Percentiles rank a stretch among this genome's conserved stretches.
These are phyloP conservation scores for Suhomyces yuchorum DNA, from an alignment of 1,139 yeast species.

Conservation along the genomic window DNA sequence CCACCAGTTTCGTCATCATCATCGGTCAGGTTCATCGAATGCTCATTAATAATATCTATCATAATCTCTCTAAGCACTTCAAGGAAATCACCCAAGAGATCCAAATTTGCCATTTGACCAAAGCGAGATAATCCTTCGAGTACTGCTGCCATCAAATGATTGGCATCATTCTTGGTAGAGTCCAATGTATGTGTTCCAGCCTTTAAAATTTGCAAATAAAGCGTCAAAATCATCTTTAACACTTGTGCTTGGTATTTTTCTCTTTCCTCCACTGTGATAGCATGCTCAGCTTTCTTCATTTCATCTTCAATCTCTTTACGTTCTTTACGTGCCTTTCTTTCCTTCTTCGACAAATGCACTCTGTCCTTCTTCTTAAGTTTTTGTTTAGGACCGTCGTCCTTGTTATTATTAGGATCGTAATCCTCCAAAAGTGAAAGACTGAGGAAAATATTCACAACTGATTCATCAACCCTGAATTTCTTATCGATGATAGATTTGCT, in stretches of 20 bases:
- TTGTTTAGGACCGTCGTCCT: slow-evolving; percentile 37
- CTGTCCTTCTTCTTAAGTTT: slow-evolving; percentile 82
- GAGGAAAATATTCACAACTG: slow-evolving; percentile 72
- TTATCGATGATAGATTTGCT: slow-evolving; percentile 73
- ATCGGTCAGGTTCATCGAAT: slow-evolving; percentile 24
- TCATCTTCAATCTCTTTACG: slow-evolving; percentile 86
- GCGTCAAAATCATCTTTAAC: slow-evolving; percentile 65
- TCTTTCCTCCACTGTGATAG: slow-evolving; percentile 83
- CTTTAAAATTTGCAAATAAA: slow-evolving; percentile 78
- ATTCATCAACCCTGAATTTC: slow-evolving; percentile 79
- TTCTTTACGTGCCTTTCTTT: slow-evolving; percentile 84
- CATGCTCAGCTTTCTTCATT: slow-evolving; percentile 81
- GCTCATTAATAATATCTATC: slow-evolving; percentile 43
- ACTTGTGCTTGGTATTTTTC: slow-evolving; percentile 85
- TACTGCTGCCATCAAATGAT: slow-evolving; percentile 72
- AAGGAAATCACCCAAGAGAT: slow-evolving; percentile 86
- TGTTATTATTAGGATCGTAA: slow-evolving; percentile 65
- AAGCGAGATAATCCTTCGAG: slow-evolving; percentile 88
- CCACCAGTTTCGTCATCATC: slow-evolving; percentile 34
- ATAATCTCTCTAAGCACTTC: slow-evolving; percentile 85
- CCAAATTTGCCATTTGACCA: slow-evolving; percentile 91
- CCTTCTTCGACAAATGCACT: slow-evolving; percentile 84
- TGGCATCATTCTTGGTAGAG: slow-evolving; percentile 49
- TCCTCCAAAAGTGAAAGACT: slow-evolving; percentile 77
- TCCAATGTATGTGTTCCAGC: slow-evolving; percentile 34